A percentile compares a stretch with the other conserved stretches of the same genome.
phyloP scores from a whole-genome alignment of 352 stramenopile genomes.

The Phytophthora pini region DNA sequence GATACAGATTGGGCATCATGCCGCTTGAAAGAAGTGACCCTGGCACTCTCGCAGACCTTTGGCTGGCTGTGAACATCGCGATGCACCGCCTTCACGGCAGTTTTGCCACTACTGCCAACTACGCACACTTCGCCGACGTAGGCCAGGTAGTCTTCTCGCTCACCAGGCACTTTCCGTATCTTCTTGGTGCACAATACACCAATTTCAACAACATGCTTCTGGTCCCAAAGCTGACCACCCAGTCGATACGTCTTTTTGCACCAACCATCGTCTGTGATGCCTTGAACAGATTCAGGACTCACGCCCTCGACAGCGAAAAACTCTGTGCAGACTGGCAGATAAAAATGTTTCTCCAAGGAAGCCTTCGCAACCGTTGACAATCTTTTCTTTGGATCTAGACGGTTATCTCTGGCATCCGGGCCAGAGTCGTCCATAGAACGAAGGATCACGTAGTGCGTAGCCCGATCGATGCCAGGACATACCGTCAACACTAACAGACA shows the following conservation, averaged over 20 bases:
- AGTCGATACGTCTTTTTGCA: constrained; percentile 51
- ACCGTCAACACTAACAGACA: constrained; percentile 48
- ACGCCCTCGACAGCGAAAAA: constrained; percentile 28
- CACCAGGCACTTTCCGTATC: constrained; percentile 17
- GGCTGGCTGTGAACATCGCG: constrained; percentile 29
- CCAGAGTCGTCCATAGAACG: constrained; percentile 36
- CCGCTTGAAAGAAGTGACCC: constrained; percentile 26
- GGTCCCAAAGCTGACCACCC: constrained; percentile 47
- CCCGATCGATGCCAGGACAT: constrained; percentile 44
- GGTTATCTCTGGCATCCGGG: constrained; percentile 8
- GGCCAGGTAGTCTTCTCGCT: constrained; percentile 36
- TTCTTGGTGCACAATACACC: constrained; percentile 47
- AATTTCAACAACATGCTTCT: constrained; percentile 55
- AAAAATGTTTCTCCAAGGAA: constrained; percentile 45
- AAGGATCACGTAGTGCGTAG: constrained; percentile 50
- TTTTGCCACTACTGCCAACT: constrained; percentile 26
- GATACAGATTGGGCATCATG: constrained; percentile 25
- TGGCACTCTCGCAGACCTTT: constrained; percentile 27
- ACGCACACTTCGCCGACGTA: constrained; percentile 47
- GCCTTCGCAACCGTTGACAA: constrained; percentile 38
- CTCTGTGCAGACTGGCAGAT: constrained; percentile 38
- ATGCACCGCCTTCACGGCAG: constrained; percentile 13
- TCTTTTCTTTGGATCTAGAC: constrained; percentile 17
- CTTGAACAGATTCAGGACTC: constrained; percentile 19
- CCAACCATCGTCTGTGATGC: constrained; percentile 34